Base-by-base conservation (phyloP, 75 land plant genomes). In the Sequoia sempervirens region DNA sequence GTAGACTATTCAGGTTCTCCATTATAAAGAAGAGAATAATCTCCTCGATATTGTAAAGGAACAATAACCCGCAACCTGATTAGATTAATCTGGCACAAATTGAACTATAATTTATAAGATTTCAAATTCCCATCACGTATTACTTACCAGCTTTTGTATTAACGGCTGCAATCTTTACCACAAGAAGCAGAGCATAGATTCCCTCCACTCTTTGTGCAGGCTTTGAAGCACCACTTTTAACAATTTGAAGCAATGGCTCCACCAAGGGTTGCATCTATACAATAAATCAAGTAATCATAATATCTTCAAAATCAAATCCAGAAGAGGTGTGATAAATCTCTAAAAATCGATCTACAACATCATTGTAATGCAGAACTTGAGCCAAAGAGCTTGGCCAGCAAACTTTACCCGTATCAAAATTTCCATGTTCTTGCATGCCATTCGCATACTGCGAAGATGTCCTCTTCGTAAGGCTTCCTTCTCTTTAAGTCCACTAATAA, bases 151-250 rank as follows among this genome's bases (percentile, higher is more conserved):
- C 89, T 93, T 86, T 92, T 50, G 86, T 81, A 87, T 95, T 96
- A 69, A 92, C 79, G 61, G 94, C 84, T 34, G 92, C 95, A 91
- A 98, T 91, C 81, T 91, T 92, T 32, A 87, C 84, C 40, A 95
- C 87, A 41, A 89, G 85, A 37, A 95, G 84, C 18, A 96, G 84
- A 54, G 97, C 91, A 91, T 95, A 98, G 23, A 96, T 90, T 5
- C 97, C 96, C 86, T 98, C 99, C 75, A 93, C 88, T 56, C 96
- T 88, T 84, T 96, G 96, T 72, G 93, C 88, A 32, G 93, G 94
- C 88, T 96, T 98, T 52, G 95, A 90, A 82, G 91, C 90, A 79
- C 97, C 96, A 86, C 88, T 92, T 89, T 96, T 98, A 13, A 92
- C 92, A 50, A 98, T 87, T 81, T 88, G 95, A 12, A 96, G 26